phyloP scores from a whole-genome alignment of 2,329 filamentous ascomycete genomes.

The Rhinocladiella similis region DNA sequence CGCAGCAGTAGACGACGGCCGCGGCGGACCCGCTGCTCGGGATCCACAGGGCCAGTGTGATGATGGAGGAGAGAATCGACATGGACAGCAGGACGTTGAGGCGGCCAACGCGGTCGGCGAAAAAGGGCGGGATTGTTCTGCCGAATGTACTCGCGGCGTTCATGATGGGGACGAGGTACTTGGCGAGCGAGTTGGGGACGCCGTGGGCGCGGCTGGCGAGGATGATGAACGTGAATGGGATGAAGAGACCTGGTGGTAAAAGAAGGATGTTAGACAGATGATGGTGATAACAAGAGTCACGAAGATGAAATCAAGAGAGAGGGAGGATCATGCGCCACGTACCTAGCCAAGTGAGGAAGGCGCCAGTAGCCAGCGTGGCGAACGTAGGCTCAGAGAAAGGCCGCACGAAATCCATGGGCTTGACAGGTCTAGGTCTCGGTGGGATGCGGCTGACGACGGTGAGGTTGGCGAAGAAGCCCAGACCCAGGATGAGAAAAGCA shows the following conservation, averaged over 20 bases:
- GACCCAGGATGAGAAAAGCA: constrained; percentile 63
- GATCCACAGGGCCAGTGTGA: constrained; percentile 59
- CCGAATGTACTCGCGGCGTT: constrained; percentile 46
- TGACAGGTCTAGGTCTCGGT: constrained; percentile 37
- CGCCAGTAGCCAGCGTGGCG: constrained; percentile 27
- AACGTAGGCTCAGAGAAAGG: constrained; percentile 33
- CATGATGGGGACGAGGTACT: constrained; percentile 56
- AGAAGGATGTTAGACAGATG: constrained; percentile 45
- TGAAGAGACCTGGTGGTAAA: constrained; percentile 41
- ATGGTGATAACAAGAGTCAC: neutral
- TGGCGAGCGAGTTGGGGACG: constrained; percentile 49
- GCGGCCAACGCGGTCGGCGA: constrained; percentile 34
- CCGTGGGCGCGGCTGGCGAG: constrained; percentile 40
- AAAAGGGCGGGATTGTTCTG: constrained; percentile 35
- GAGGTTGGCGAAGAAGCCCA: constrained; percentile 54
- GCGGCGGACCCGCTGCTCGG: constrained; percentile 54
- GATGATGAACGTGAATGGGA: constrained; percentile 32
- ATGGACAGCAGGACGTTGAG: constrained; percentile 37
- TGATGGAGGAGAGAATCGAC: constrained; percentile 40
- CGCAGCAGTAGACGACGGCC: constrained; percentile 62
- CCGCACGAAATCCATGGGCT: constrained; percentile 32
- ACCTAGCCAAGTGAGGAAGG: constrained; percentile 48
- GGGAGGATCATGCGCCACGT: constrained; percentile 31
- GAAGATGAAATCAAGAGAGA: too few relatives aligned
- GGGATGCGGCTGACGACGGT: constrained; percentile 55